phyloP scores from a whole-genome alignment of 1,284 basidiomycete species.

The Microbotryomycetes sp. region DNA sequence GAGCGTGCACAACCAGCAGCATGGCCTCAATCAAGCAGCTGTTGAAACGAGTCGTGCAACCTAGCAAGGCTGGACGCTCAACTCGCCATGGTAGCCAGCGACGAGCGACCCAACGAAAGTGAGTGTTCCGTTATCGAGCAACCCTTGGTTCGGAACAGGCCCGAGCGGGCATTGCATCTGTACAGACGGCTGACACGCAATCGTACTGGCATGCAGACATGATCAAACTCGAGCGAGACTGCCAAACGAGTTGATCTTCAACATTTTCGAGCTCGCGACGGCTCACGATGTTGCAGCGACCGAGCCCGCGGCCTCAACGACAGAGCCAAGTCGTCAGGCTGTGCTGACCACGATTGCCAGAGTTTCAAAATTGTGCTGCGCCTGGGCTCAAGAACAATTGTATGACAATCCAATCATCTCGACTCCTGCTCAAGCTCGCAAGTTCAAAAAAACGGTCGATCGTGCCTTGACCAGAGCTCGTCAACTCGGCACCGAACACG shows the following conservation, averaged over 20 bases:
- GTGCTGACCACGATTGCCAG: not conserved
- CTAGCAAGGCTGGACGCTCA: not conserved
- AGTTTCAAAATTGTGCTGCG: not conserved
- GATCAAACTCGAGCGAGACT: not conserved
- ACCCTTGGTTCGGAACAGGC: too few relatives aligned
- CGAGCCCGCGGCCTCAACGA: not conserved
- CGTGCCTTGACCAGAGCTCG: not conserved
- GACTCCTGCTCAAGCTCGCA: not conserved
- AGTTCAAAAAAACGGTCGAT: not conserved
- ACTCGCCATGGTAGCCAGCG: not conserved
- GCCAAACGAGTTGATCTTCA: not conserved
- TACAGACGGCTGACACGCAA: too few relatives aligned
- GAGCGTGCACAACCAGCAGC: too few relatives aligned
- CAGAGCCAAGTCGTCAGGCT: not conserved
- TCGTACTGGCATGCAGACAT: too few relatives aligned
- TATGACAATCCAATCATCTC: not conserved
- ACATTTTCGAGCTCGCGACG: not conserved
- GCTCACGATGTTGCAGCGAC: not conserved
- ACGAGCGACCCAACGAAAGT: too few relatives aligned
- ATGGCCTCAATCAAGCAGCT: not conserved
- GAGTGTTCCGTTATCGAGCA: too few relatives aligned
- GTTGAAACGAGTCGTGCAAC: not conserved
- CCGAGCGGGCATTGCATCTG: too few relatives aligned
- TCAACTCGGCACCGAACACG: too few relatives aligned
- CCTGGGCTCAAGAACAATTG: not conserved